Conservation (phyloP, 2,329 filamentous ascomycete species). For the Cercospora sojina region DNA sequence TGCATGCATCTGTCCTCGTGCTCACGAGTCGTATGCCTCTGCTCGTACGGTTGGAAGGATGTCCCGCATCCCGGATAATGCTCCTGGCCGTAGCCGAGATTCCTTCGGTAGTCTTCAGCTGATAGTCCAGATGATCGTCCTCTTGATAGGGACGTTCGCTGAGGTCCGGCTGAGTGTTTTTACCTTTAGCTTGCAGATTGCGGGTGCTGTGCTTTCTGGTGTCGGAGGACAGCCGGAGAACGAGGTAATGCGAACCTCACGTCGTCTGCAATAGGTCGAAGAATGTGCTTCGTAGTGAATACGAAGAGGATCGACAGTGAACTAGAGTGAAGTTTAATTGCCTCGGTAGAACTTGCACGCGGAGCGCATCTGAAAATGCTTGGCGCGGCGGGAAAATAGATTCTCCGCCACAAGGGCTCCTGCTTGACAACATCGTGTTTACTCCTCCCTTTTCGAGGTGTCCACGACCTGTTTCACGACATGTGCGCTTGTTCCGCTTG, state of each 20-base stretch:
- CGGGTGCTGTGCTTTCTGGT: not conserved
- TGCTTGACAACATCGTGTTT: not conserved
- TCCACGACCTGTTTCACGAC: not conserved
- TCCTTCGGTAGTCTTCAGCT: not conserved
- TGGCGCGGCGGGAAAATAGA: not conserved
- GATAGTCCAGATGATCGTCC: not conserved
- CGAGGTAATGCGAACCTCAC: not conserved
- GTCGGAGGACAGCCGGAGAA: not conserved
- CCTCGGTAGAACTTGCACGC: not conserved
- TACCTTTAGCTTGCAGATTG: not conserved
- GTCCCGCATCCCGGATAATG: not conserved
- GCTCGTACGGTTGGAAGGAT: not conserved
- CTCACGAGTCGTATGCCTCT: not conserved
- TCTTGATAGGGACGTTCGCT: not conserved
- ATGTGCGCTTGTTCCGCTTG: not conserved
- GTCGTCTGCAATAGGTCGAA: not conserved
- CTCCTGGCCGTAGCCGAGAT: not conserved
- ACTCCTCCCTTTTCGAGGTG: not conserved
- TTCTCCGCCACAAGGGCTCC: not conserved
- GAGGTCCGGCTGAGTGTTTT: not conserved
- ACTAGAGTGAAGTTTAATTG: not conserved
- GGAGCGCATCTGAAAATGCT: not conserved
- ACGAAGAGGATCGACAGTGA: not conserved
- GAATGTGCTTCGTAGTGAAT: not conserved
- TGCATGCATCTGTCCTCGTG: not conserved